Evolutionary conservation across 2,329 filamentous ascomycete species (phyloP).

Genomic region (Colletotrichum orchidophilum): DNA sequence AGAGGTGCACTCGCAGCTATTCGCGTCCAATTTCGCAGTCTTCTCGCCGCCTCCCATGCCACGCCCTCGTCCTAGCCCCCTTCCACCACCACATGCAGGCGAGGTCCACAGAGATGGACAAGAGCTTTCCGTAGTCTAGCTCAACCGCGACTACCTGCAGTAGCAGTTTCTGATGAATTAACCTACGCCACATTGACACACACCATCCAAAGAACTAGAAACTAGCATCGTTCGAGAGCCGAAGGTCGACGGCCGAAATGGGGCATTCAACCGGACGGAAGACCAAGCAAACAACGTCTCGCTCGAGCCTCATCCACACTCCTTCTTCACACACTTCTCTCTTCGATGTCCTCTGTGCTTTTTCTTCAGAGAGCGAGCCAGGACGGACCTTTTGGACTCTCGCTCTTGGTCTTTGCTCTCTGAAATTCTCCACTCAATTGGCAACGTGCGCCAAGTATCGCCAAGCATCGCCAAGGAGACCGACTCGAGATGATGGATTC

Average conservation of each 20-base stretch:
- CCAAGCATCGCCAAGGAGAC: slow-evolving; percentile 28
- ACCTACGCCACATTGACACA: slow-evolving; percentile 30
- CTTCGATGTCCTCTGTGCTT: background rate
- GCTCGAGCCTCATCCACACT: background rate
- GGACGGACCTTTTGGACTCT: background rate
- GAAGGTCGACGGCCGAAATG: background rate
- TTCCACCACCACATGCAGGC: background rate
- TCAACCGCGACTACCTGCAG: background rate
- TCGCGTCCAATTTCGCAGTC: background rate
- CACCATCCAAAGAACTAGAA: slow-evolving; percentile 24
- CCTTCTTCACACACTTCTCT: background rate
- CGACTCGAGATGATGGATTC: slow-evolving; percentile 29
- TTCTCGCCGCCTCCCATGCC: background rate
- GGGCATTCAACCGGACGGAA: background rate
- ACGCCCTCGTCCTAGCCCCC: background rate
- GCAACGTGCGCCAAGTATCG: slow-evolving; percentile 31
- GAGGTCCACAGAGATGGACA: background rate
- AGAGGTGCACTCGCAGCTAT: background rate
- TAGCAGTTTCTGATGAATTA: background rate
- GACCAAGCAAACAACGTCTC: background rate
- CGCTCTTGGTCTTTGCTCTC: background rate
- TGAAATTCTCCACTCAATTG: slow-evolving; percentile 8
- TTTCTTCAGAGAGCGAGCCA: background rate
- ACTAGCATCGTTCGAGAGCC: slow-evolving; percentile 24
- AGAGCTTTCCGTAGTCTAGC: background rate